A percentile compares a stretch with the other conserved stretches of the same genome.
Evolutionary conservation across 176 grass and related monocot genomes (phyloP).

Genomic region (Metroxylon sagu): DNA sequence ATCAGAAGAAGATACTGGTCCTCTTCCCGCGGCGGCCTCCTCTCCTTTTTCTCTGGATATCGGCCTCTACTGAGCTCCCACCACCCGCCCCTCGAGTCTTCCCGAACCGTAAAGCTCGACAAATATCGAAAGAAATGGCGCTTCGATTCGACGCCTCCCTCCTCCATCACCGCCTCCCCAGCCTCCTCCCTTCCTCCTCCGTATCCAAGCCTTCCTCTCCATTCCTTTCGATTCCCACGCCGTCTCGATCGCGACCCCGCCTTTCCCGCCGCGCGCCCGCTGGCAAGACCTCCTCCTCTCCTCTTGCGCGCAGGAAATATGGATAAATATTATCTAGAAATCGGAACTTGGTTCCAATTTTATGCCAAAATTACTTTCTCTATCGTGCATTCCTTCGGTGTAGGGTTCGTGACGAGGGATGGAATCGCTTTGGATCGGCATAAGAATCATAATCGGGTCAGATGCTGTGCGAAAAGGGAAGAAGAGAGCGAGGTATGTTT

Average conservation of each 20-base stretch:
- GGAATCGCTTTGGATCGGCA: slow-evolving; percentile 4
- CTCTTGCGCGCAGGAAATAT: slow-evolving; percentile 21
- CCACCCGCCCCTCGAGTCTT: too few relatives aligned
- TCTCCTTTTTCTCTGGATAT: too few relatives aligned
- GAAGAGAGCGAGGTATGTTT: slow-evolving; percentile 26
- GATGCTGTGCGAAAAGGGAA: slow-evolving; percentile 20
- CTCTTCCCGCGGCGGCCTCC: too few relatives aligned
- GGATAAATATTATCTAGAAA: slow-evolving; percentile 28
- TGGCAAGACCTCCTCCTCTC: slow-evolving; percentile 4
- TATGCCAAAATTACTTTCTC: neutral
- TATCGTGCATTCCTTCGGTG: slow-evolving; percentile 10
- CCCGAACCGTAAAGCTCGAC: neutral
- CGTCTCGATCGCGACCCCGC: slow-evolving; percentile 8
- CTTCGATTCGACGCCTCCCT: slow-evolving; percentile 16
- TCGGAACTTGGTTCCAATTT: slow-evolving; percentile 12
- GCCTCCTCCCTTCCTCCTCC: neutral
- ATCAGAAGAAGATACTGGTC: too few relatives aligned
- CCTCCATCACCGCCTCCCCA: neutral
- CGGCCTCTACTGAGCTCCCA: too few relatives aligned
- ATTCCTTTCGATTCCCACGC: slow-evolving; percentile 4
- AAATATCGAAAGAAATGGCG: slow-evolving; percentile 6
- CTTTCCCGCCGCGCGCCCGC: neutral
- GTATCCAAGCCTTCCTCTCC: neutral
- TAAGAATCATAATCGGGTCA: slow-evolving; percentile 9
- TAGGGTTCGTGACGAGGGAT: neutral